These are phyloP conservation scores for Rauvolfia tetraphylla DNA, from an alignment of 257 asterid species.

Conservation along the genomic window DNA sequence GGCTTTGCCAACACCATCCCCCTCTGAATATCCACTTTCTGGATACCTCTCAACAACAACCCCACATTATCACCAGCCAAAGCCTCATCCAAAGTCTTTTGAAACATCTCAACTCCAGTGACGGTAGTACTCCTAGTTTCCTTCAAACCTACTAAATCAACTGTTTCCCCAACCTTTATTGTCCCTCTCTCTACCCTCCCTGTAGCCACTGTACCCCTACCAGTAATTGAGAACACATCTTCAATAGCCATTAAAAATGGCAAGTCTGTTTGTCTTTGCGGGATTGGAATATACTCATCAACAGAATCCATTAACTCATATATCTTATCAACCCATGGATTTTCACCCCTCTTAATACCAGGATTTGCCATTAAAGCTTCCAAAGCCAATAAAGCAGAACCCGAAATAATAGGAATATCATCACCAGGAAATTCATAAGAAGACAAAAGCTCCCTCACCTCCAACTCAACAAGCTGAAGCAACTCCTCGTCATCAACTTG, in stretches of 20 bases:
- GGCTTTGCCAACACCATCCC: constrained; percentile 97
- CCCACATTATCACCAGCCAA: constrained; percentile 98
- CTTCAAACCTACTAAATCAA: constrained; percentile 74
- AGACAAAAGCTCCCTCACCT: constrained; percentile 79
- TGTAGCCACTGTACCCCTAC: constrained; percentile 92
- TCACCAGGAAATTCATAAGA: constrained; percentile 91
- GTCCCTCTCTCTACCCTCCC: constrained; percentile 94
- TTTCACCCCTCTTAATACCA: constrained; percentile 66
- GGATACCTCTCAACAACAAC: constrained; percentile 82
- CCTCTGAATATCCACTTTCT: constrained; percentile 75
- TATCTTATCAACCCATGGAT: constrained; percentile 90
- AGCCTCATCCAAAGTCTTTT: constrained; percentile 84
- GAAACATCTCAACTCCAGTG: constrained; percentile 95
- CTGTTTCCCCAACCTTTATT: constrained; percentile 63
- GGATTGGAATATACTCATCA: constrained; percentile 80
- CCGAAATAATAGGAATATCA: constrained; percentile 79
- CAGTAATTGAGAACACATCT: constrained; percentile 89
- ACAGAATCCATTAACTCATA: constrained; percentile 75
- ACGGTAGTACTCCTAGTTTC: constrained; percentile 78
- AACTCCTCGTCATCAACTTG: constrained; percentile 93
- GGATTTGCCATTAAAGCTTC: constrained; percentile 84
- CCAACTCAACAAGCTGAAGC: constrained; percentile 82
- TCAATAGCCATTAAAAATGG: constrained; percentile 91
- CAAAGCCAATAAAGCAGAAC: constrained; percentile 78
- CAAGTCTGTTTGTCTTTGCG: constrained; percentile 72